phyloP scores from a whole-genome alignment of 305 asterid genomes.

The Lippia alba region DNA sequence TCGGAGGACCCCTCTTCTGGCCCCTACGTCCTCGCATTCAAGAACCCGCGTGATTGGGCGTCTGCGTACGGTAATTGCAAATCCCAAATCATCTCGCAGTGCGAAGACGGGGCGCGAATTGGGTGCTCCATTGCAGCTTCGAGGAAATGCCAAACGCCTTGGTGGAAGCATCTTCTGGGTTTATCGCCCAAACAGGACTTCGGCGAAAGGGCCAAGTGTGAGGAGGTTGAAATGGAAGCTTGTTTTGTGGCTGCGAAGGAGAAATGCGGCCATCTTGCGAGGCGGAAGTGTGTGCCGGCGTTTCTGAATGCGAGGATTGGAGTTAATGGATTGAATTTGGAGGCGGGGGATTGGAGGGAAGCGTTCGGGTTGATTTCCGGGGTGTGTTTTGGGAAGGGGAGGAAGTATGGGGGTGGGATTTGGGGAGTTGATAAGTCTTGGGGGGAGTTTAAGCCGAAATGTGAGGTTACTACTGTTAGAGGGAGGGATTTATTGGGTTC shows the following conservation, averaged over 20 bases:
- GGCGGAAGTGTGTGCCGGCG: constrained; percentile 64
- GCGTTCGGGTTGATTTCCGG: constrained; percentile 60
- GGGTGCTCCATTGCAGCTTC: constrained; percentile 94
- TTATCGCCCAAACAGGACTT: constrained; percentile 49
- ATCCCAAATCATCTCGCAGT: constrained; percentile 62
- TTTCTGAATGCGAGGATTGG: constrained; percentile 65
- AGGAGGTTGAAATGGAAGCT: constrained; percentile 75
- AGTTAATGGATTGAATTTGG: constrained; percentile 45
- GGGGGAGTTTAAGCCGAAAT: constrained; percentile 50
- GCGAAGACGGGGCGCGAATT: constrained; percentile 79
- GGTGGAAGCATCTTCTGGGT: constrained; percentile 77
- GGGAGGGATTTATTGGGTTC: constrained; percentile 67
- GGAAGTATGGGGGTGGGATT: constrained; percentile 40
- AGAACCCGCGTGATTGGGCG: constrained; percentile 64
- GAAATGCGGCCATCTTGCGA: constrained; percentile 61
- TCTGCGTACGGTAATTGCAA: constrained; percentile 58
- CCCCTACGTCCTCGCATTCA: constrained; percentile 73
- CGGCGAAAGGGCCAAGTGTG: constrained; percentile 71
- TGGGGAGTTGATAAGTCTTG: constrained; percentile 49
- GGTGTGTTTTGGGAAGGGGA: constrained; percentile 47
- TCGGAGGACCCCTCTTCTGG: constrained; percentile 60
- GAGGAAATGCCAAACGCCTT: constrained; percentile 71
- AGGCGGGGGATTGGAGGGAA: constrained; percentile 47
- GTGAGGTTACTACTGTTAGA: constrained; percentile 47
- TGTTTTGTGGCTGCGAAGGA: constrained; percentile 63